Evolutionary conservation across 2,329 filamentous ascomycete species (phyloP).

Genomic region (Fusarium duplospermum): DNA sequence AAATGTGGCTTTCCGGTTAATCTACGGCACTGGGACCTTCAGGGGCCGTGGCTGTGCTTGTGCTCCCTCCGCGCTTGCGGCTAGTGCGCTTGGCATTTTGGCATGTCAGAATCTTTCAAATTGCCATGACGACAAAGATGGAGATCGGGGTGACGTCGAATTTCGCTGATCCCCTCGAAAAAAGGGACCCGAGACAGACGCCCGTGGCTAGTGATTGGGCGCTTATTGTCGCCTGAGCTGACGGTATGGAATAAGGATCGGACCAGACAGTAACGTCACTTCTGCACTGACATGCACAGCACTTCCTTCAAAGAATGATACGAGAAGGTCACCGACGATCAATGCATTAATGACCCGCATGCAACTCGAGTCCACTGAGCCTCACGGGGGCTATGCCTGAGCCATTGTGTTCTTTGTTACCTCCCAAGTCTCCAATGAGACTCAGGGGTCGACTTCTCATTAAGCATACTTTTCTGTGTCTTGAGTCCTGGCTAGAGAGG

Average conservation of each 20-base stretch:
- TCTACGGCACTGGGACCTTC: constrained; percentile 1
- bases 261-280: constrained; percentile 35
- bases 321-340: constrained; percentile 38
- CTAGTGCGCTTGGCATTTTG: constrained; percentile 32
- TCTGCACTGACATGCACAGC: constrained; percentile 5
- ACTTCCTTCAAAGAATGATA: constrained; percentile 21
- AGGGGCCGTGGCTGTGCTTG: constrained; percentile 35
- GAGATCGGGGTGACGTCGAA: constrained; percentile 40
- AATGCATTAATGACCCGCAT: constrained; percentile 13
- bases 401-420: constrained; percentile 12
- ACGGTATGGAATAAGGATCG: constrained; percentile 8
- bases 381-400: constrained; percentile 5
- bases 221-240: constrained; percentile 8
- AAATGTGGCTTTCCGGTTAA: constrained; percentile 26
- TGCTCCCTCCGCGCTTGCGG: constrained; percentile 26
- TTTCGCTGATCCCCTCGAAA: constrained; percentile 11
- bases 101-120: constrained; percentile 34
- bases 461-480: constrained; percentile 42
- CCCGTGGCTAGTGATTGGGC: constrained; percentile 10
- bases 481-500: constrained; percentile 41
- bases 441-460: constrained; percentile 32
- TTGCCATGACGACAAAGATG: constrained; percentile 30
- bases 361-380: constrained; percentile 5
- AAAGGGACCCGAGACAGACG: constrained; percentile 14
- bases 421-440: constrained; percentile 21